Percentiles rank a stretch among this genome's conserved stretches.
Evolutionary conservation across 345 rosid species (phyloP).

Genomic region (Dovyalis caffra): DNA sequence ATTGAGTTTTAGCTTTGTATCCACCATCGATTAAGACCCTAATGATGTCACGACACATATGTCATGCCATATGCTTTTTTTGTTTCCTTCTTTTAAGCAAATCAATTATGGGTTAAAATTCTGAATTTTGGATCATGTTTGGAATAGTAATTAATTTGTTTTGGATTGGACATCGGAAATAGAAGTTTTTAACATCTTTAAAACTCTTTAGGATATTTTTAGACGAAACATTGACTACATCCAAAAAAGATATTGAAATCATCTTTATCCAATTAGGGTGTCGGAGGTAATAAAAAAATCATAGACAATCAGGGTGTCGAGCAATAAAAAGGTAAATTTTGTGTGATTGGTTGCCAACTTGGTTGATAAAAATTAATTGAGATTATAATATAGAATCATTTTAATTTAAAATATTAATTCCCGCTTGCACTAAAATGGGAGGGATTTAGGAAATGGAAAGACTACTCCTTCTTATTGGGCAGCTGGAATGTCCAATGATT

Average conservation of each 20-base stretch:
- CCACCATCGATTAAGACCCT: not conserved
- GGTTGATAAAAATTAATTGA: too few species aligned
- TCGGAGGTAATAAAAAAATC: too few species aligned
- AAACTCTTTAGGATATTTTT: too few species aligned
- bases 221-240: not conserved
- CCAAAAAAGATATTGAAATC: not conserved
- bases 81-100: not conserved
- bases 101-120: not conserved
- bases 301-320: too few species aligned
- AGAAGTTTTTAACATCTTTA: not conserved
- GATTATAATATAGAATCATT: too few species aligned
- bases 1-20: not conserved
- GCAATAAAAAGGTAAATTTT: too few species aligned
- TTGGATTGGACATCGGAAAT: not conserved
- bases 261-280: not conserved
- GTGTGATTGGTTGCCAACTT: not conserved
- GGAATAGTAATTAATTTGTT: not conserved
- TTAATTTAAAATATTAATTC: too few species aligned
- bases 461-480: not conserved
- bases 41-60: slow-evolving; percentile 2
- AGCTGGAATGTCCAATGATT: too few species aligned
- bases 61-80: not conserved
- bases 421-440: not conserved
- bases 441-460: not conserved
- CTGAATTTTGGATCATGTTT: not conserved